Evolutionary conservation across 495 filamentous ascomycete genomes (phyloP), one percentile per base, ranked within the genome.

Genomic region (Choiromyces venosus): DNA sequence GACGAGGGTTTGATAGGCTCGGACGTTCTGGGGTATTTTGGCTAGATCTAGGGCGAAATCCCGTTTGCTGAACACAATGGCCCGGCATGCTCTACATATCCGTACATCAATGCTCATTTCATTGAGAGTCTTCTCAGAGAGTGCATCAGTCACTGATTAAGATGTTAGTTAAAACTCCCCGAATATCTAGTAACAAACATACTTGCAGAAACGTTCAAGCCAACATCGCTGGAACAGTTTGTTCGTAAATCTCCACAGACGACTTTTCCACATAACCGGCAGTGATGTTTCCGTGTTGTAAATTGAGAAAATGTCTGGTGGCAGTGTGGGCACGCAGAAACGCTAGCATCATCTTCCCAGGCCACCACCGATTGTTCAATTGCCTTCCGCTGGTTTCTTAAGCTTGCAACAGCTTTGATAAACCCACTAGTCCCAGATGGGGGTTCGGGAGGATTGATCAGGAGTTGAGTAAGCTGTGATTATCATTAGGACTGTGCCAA

Each of bases 281-380:
- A 99, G 81, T 99, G 95, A 81, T 98, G 96, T 71, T 95, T 86
- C 79, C 95, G 87, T 76, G 96, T 94, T 1, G 92, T 88, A 85
- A 96, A 97, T 37, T 87, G 89, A 1, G 92, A 88, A 82, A 99
- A 99, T 69, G 96, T 92, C 78, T 98, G 95, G 77, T 93, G 91
- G 78, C 95, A 99, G 77, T 96, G 95, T 4, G 95, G 96, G 75
- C 95, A 99, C 66, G 88, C 88, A 6, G 85, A 69, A 33, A 99
- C 93, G 65, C 84, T 87, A 0, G 90, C 86, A 83, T 98, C 96
- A 66, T 98, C 95, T 81, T 99, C 91, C 95, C 95, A 99, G 19
- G 89, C 90, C 25, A 98, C 93, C 21, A 99, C 87, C 0, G 90
- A 92, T 79, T 99, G 96, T 82, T 99, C 95, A 12, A 98, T 83